These are phyloP conservation scores for Naganishia sp. DNA, from an alignment of 1,284 basidiomycete species.

Conservation along the genomic window DNA sequence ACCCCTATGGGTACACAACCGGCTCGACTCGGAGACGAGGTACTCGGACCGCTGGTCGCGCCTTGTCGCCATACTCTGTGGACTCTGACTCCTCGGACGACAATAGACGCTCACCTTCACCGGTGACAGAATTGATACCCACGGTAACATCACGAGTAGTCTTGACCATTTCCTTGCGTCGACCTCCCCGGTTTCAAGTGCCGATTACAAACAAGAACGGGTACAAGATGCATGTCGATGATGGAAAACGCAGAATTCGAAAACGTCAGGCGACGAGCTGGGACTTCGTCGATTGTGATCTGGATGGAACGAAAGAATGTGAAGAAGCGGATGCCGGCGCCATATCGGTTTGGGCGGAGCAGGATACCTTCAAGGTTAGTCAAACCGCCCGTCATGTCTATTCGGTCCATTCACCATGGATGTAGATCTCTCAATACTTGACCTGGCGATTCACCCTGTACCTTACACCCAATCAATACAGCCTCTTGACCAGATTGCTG, in stretches of 20 bases:
- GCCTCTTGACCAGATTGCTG: conserved; percentile 17
- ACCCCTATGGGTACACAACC: not conserved
- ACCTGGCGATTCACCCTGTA: conserved; percentile 32
- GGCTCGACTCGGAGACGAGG: not conserved
- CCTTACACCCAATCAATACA: conserved; percentile 20
- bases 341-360: conserved; percentile 25
- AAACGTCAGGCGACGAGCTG: conserved; percentile 28
- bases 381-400: too few relatives aligned
- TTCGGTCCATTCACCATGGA: not conserved
- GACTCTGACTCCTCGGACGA: conserved; percentile 14
- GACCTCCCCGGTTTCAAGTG: conserved; percentile 29
- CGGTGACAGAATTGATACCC: conserved; percentile 12
- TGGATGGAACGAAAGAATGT: not conserved
- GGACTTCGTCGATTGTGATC: conserved; percentile 25
- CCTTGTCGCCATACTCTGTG: conserved; percentile 8
- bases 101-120: conserved; percentile 5
- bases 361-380: conserved; percentile 33
- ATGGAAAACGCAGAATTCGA: conserved; percentile 12
- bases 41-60: not conserved
- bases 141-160: conserved; percentile 15
- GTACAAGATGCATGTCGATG: conserved; percentile 9
- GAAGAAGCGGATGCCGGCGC: conserved; percentile 20
- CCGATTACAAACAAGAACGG: conserved; percentile 28
- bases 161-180: conserved; percentile 32
- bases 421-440: conserved; percentile 27